A percentile compares a stretch with the other conserved stretches of the same genome.
Conservation (phyloP, 1,139 yeast species). For the Sugiyamaella novakii region DNA sequence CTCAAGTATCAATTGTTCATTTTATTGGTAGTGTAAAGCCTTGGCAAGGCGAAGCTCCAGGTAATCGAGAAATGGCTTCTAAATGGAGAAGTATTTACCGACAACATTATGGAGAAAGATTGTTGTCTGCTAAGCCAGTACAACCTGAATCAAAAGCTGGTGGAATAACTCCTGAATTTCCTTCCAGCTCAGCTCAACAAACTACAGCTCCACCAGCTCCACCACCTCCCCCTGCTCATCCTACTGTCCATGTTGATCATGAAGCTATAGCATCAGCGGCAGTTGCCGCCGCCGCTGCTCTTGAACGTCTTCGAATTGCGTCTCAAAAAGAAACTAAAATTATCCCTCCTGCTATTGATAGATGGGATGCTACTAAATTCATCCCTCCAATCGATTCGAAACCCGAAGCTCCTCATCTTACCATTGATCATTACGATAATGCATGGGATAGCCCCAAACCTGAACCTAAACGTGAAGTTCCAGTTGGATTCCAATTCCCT, state of each 20-base stretch:
- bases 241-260: not conserved
- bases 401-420: constrained; percentile 47
- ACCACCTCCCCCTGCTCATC: not conserved
- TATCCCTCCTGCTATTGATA: constrained; percentile 37
- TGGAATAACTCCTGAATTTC: too few relatives aligned
- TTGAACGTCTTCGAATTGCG: constrained; percentile 10
- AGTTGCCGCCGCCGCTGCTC: constrained; percentile 16
- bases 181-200: not conserved
- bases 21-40: constrained; percentile 85
- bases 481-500: constrained; percentile 18
- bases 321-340: constrained; percentile 1
- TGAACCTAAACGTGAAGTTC: not conserved
- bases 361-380: constrained; percentile 49
- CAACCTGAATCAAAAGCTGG: not conserved
- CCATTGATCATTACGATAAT: constrained; percentile 31
- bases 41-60: constrained; percentile 53
- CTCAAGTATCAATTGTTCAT: constrained; percentile 65
- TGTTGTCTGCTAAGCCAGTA: not conserved
- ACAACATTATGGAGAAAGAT: constrained; percentile 15
- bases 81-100: constrained; percentile 24
- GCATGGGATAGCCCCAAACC: constrained; percentile 36
- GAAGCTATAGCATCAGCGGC: constrained; percentile 6
- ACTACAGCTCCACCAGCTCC: not conserved
- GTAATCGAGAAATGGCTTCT: constrained; percentile 21
- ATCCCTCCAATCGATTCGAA: constrained; percentile 46